phyloP scores from a whole-genome alignment of 1,284 basidiomycete species.

The Coriolopsis trogii region DNA sequence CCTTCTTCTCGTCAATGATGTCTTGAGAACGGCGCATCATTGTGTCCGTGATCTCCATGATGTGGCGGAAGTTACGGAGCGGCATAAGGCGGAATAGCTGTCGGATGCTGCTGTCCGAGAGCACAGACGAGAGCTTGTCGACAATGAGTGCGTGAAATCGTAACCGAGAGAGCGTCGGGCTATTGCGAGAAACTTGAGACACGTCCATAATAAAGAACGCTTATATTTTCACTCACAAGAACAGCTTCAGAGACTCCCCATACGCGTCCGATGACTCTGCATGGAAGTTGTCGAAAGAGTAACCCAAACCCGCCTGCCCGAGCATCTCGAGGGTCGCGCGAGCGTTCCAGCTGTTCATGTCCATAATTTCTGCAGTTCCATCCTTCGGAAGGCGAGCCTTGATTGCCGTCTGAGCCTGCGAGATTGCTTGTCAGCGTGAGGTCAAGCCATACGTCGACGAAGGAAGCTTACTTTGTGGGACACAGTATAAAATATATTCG shows the following conservation, averaged over 20 bases:
- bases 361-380: constrained; percentile 28
- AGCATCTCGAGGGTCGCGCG: constrained; percentile 44
- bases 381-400: constrained; percentile 17
- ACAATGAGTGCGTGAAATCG: constrained; percentile 4
- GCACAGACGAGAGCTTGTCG: constrained; percentile 6
- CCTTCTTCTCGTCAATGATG: constrained; percentile 44
- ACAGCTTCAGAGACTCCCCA: constrained; percentile 26
- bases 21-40: constrained; percentile 41
- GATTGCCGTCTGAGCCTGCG: constrained; percentile 26
- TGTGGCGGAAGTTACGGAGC: not conserved
- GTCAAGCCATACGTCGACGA: no score
- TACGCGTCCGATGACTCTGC: constrained; percentile 33
- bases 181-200: not conserved
- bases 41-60: constrained; percentile 35
- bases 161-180: constrained; percentile 10
- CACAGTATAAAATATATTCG: constrained; percentile 13
- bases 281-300: constrained; percentile 40
- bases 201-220: no score
- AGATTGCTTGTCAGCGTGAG: not conserved
- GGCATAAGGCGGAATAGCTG: constrained; percentile 6
- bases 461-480: constrained; percentile 9
- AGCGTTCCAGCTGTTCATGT: constrained; percentile 40
- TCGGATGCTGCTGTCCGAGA: constrained; percentile 13
- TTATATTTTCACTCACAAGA: constrained; percentile 23
- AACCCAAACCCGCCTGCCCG: constrained; percentile 41